Percentiles rank a stretch among this genome's conserved stretches.
Conservation (phyloP, 805 yeast genomes). For the Schizosaccharomyces osmophilus region DNA sequence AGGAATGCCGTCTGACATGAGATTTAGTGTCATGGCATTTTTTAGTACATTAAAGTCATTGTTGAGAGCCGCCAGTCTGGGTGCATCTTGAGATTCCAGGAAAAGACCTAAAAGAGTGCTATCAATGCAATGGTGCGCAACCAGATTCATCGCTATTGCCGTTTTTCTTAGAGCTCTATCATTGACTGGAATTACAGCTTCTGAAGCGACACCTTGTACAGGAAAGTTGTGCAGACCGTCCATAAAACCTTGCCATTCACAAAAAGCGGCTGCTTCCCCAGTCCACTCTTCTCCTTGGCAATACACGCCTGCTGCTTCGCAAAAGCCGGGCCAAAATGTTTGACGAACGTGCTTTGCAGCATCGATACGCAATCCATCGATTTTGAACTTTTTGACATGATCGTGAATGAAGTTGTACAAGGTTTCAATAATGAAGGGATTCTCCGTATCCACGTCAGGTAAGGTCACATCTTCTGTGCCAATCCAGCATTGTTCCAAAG, state of each 20-base stretch:
- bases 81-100: slow-evolving; percentile 5
- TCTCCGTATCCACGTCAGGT: slow-evolving; percentile 1
- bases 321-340: neutral
- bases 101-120: slow-evolving; percentile 1
- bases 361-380: slow-evolving; percentile 5
- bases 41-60: neutral
- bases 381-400: neutral
- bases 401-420: neutral
- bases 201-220: neutral
- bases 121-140: neutral
- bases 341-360: slow-evolving; percentile 3
- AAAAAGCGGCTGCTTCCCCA: neutral
- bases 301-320: slow-evolving; percentile 2
- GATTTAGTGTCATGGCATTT: slow-evolving; percentile 1
- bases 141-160: neutral
- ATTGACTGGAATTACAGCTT: neutral
- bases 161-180: neutral
- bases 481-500: slow-evolving; percentile 4
- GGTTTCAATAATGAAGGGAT: neutral
- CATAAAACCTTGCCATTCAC: slow-evolving; percentile 3
- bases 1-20: slow-evolving; percentile 4
- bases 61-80: slow-evolving; percentile 3
- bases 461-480: slow-evolving; percentile 3
- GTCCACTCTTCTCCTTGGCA: slow-evolving; percentile 3
- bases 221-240: slow-evolving; percentile 5